Conservation (phyloP, 345 rosid genomes). For the Eutrema heterophyllum region DNA sequence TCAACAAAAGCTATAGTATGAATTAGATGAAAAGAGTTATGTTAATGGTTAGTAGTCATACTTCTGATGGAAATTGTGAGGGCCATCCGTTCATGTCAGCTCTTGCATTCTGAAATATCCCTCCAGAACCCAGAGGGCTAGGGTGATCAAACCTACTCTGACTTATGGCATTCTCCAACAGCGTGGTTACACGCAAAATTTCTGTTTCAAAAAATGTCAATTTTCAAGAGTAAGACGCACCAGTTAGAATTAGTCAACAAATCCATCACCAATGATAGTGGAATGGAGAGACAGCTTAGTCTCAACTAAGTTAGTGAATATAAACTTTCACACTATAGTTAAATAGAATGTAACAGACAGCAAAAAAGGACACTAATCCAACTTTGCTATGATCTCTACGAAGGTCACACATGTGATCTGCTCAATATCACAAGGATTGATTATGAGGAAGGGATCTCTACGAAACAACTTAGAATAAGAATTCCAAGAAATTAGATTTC, state of each 20-base stretch:
- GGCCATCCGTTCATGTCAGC: slow-evolving; percentile 92
- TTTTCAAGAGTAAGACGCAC: slow-evolving; percentile 94
- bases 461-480: not conserved
- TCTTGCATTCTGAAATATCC: slow-evolving; percentile 94
- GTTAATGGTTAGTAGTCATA: slow-evolving; percentile 99
- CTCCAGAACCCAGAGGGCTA: slow-evolving; percentile 93
- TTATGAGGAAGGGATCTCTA: not conserved
- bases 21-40: slow-evolving; percentile 82
- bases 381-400: not conserved
- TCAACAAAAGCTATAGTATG: slow-evolving; percentile 50
- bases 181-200: slow-evolving; percentile 97
- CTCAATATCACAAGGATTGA: not conserved
- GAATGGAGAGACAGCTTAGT: slow-evolving; percentile 50
- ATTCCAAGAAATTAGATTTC: not conserved
- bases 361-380: slow-evolving; percentile 13
- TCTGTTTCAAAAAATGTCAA: slow-evolving; percentile 99
- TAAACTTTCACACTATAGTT: slow-evolving; percentile 30
- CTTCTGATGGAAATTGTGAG: slow-evolving; percentile 98
- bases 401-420: slow-evolving; percentile 11
- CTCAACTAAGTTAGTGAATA: slow-evolving; percentile 45
- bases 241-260: slow-evolving; percentile 81
- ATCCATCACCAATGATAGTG: slow-evolving; percentile 62
- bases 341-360: slow-evolving; percentile 16
- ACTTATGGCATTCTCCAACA: slow-evolving; percentile 99
- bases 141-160: slow-evolving; percentile 99